Percentiles rank a stretch among this genome's conserved stretches.
These are phyloP conservation scores for Dictyostelium capitatum DNA, from an alignment of 78 protist species.

Conservation along the genomic window DNA sequence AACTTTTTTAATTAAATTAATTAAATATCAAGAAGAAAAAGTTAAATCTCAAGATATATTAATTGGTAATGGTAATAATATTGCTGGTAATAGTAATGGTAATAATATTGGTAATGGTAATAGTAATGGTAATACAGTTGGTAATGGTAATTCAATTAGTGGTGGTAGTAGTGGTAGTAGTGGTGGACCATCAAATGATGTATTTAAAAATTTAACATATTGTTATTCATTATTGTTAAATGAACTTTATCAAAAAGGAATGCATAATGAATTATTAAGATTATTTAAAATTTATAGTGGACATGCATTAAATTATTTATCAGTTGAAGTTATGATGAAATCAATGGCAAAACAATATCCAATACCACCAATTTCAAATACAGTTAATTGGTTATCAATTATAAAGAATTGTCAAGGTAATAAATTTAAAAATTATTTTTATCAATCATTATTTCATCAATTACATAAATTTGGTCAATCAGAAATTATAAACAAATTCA, in stretches of 20 bases:
- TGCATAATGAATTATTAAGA: not conserved
- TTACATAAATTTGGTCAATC: no score
- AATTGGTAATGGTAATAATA: not conserved
- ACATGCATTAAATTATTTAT: not conserved
- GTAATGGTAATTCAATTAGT: not conserved
- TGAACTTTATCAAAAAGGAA: not conserved
- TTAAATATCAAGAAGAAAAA: not conserved
- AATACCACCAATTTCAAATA: conserved; percentile 2
- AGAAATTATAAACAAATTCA: no score
- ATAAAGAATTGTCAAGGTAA: not conserved
- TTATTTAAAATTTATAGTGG: not conserved
- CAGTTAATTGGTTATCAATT: not conserved
- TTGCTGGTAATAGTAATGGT: not conserved
- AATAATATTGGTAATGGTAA: no score
- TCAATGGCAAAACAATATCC: not conserved
- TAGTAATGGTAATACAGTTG: not conserved
- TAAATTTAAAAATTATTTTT: not conserved
- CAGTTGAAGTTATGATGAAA: not conserved
- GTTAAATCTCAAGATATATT: not conserved
- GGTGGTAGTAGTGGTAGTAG: no score
- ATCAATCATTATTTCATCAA: not conserved
- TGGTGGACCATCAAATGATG: not conserved
- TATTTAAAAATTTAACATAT: no score
- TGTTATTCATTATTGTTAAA: not conserved
- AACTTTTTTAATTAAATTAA: not conserved